Percentiles rank a stretch among this genome's conserved stretches.
phyloP scores from a whole-genome alignment of 805 yeast genomes.

The Ogataea philodendri region DNA sequence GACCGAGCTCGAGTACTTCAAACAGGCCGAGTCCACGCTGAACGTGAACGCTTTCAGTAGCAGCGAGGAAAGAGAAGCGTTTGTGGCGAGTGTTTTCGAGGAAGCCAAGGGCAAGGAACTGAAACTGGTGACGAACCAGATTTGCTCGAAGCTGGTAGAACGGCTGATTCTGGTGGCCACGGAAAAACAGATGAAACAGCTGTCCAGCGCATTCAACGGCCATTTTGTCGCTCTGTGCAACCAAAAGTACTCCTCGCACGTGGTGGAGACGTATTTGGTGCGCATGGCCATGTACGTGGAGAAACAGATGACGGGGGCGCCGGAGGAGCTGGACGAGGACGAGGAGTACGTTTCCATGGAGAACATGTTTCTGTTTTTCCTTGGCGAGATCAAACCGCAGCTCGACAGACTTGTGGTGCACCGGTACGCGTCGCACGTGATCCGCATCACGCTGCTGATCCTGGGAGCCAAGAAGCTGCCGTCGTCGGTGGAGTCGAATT shows the following conservation, averaged over 20 bases:
- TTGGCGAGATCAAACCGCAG: constrained; percentile 64
- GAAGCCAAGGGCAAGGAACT: constrained; percentile 88
- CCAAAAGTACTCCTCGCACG: constrained; percentile 93
- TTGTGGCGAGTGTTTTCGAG: constrained; percentile 74
- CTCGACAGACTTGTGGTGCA: constrained; percentile 61
- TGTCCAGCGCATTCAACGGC: constrained; percentile 69
- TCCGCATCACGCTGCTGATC: constrained; percentile 68
- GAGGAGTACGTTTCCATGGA: constrained; percentile 59
- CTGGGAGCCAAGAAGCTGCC: constrained; percentile 78
- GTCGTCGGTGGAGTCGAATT: constrained; percentile 63
- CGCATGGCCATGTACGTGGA: constrained; percentile 73
- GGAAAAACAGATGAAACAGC: constrained; percentile 59
- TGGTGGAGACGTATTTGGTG: constrained; percentile 79
- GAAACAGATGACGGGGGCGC: constrained; percentile 53
- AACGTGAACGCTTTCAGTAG: constrained; percentile 75
- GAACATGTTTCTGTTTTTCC: constrained; percentile 57
- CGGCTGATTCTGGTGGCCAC: constrained; percentile 69
- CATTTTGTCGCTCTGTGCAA: constrained; percentile 72
- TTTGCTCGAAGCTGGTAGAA: constrained; percentile 90
- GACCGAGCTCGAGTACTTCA: constrained; percentile 85
- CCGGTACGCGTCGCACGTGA: constrained; percentile 85
- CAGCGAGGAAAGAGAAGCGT: constrained; percentile 69
- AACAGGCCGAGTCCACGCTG: constrained; percentile 84
- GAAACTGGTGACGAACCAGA: constrained; percentile 89
- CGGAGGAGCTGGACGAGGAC: constrained; percentile 35